These are phyloP conservation scores for Colletotrichum sp. DNA, from an alignment of 2,329 filamentous ascomycete species.

Conservation along the genomic window DNA sequence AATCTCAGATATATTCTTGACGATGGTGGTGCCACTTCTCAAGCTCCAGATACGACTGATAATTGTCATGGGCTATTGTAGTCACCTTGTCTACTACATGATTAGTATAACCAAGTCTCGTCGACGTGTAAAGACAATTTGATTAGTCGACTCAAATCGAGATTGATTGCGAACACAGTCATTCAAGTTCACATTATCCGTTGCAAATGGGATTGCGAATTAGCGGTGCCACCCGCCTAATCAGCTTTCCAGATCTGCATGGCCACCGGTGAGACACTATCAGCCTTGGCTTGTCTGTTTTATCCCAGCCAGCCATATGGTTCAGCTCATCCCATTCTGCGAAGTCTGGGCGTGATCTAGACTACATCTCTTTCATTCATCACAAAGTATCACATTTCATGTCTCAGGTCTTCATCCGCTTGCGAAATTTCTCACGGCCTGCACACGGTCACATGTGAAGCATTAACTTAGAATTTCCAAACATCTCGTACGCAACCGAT, in stretches of 20 bases:
- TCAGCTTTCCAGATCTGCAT: neutral
- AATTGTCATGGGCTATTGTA: too few relatives aligned
- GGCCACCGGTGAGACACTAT: neutral
- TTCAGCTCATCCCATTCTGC: neutral
- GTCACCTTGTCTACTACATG: too few relatives aligned
- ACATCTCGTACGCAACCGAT: neutral
- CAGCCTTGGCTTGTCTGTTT: neutral
- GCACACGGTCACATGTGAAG: neutral
- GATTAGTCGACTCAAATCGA: too few relatives aligned
- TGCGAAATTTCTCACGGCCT: neutral
- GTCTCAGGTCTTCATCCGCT: neutral
- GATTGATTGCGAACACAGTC: too few relatives aligned
- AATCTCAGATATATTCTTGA: too few relatives aligned
- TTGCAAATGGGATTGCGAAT: neutral
- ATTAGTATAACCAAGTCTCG: too few relatives aligned
- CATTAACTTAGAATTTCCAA: neutral
- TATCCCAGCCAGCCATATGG: neutral
- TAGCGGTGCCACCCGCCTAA: too few relatives aligned
- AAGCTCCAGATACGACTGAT: too few relatives aligned
- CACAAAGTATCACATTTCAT: neutral
- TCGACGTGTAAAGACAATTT: too few relatives aligned
- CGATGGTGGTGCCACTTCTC: too few relatives aligned
- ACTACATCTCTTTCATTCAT: neutral
- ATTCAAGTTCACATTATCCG: neutral
- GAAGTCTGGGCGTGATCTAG: accelerated